Percentiles rank a stretch among this genome's conserved stretches.
phyloP scores from a whole-genome alignment of 176 grass and related monocot genomes.

The Triticum dicoccoides region DNA sequence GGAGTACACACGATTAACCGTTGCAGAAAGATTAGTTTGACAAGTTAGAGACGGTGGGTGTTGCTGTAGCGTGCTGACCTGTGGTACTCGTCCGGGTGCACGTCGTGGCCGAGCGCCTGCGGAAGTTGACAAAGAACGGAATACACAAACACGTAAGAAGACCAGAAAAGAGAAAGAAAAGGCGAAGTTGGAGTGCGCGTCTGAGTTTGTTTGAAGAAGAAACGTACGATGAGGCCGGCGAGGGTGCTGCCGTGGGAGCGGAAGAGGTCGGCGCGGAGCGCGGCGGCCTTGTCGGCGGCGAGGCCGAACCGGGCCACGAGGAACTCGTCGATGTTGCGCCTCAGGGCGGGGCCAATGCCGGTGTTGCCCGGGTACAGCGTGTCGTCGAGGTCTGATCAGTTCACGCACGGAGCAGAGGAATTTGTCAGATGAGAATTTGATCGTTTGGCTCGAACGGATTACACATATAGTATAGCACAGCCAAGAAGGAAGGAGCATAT shows the following conservation, averaged over 20 bases:
- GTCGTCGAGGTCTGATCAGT: slow-evolving; percentile 73
- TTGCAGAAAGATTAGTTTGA: neutral
- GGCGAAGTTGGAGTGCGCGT: neutral
- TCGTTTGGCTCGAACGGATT: neutral
- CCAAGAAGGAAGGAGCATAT: neutral
- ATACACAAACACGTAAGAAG: neutral
- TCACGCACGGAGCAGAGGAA: neutral
- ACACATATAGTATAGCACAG: too few species aligned
- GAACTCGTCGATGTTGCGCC: slow-evolving; percentile 93
- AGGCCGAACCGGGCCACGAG: slow-evolving; percentile 58
- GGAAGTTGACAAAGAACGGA: neutral
- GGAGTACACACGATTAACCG: too few species aligned
- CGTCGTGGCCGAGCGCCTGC: slow-evolving; percentile 78
- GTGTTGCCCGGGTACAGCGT: slow-evolving; percentile 73
- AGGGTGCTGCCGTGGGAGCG: slow-evolving; percentile 80
- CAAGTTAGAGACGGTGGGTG: neutral
- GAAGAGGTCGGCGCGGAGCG: slow-evolving; percentile 84
- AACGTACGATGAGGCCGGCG: slow-evolving; percentile 76
- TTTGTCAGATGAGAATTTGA: neutral
- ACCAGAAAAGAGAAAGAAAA: neutral
- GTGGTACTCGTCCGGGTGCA: slow-evolving; percentile 97
- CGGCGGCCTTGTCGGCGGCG: slow-evolving; percentile 43
- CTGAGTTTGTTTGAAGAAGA: neutral
- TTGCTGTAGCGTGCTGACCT: slow-evolving; percentile 43
- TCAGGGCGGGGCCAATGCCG: slow-evolving; percentile 53